Base-by-base conservation (phyloP, 495 filamentous ascomycete genomes). In the Penicillium lagena region DNA sequence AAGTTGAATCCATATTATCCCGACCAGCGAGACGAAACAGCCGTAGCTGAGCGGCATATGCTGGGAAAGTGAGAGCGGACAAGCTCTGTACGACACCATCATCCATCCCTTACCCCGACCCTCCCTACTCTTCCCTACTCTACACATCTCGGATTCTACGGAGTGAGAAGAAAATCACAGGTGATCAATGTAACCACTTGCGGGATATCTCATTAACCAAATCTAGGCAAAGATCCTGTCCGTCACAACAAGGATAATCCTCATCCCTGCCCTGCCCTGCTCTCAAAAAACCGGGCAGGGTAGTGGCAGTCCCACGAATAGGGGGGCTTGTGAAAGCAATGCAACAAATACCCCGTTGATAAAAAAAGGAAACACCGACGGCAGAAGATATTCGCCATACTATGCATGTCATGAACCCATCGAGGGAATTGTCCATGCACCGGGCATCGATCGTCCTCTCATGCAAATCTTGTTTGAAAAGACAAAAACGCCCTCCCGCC, bases 391-490 rank as follows among this genome's bases (percentile, higher is more conserved):
- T 43, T 45, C 49, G 42, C 35, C 39, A 49, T 13, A 35, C 43
- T 48, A 52, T 50, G 49, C 45, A 48, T 43, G 35, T 54, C 57
- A 35, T 54, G 37, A 50, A 22, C 38, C 46, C 47, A 39, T 48
- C 22, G 35, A 50, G 43, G 35, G 7, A 42, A 29, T 22, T 22
- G 29, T 47, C 15, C 10, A 34, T 59, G 57, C 57, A 28, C 57
- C 57, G 54, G 57, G 57, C 57, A 60, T 31, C n/a, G 9, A 11
- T 34, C n/a, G 9, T 12, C 43, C 42, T 39, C 33, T 42, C 54
- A 57, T 58, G 51, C 48, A 43, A 37, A 8, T 37, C 37, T 27
- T 12, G 32, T 22, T 35, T 45, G 46, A 32, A 43, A 41, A 59
- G 29, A 35, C 33, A 47, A 47, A 60, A 58, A 54, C 48, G 48